phyloP scores from a whole-genome alignment of 257 asterid genomes.

The Primulina tabacum region DNA sequence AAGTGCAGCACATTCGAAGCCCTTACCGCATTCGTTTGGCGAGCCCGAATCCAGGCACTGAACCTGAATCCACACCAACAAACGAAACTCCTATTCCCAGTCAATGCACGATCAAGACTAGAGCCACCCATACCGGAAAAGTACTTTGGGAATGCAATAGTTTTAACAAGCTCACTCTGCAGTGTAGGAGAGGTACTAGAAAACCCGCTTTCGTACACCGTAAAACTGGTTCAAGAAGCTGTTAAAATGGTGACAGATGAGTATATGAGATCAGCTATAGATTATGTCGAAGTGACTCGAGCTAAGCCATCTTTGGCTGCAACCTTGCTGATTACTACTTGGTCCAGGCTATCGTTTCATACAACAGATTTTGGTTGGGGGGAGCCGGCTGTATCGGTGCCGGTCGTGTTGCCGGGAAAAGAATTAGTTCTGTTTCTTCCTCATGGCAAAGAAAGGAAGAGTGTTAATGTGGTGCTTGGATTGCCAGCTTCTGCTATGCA shows the following conservation, averaged over 20 bases:
- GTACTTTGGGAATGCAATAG: slow-evolving; percentile 83
- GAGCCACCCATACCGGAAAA: slow-evolving; percentile 66
- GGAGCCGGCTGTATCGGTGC: slow-evolving; percentile 64
- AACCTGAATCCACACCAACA: slow-evolving; percentile 58
- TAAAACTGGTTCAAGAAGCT: slow-evolving; percentile 61
- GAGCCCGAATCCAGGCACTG: slow-evolving; percentile 61
- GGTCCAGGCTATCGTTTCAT: slow-evolving; percentile 81
- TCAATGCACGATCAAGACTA: slow-evolving; percentile 70
- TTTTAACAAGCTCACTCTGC: slow-evolving; percentile 61
- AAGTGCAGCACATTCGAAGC: slow-evolving; percentile 85
- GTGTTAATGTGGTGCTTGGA: slow-evolving; percentile 76
- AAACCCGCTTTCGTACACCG: slow-evolving; percentile 53
- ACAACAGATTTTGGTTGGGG: slow-evolving; percentile 94
- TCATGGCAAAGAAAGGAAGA: slow-evolving; percentile 69
- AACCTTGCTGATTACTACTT: slow-evolving; percentile 71
- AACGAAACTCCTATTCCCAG: slow-evolving; percentile 81
- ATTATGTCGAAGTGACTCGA: slow-evolving; percentile 73
- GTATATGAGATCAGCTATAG: slow-evolving; percentile 77
- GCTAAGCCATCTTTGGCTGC: slow-evolving; percentile 73
- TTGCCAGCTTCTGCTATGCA: slow-evolving; percentile 87
- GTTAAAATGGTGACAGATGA: slow-evolving; percentile 61
- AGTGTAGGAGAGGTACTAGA: slow-evolving; percentile 52
- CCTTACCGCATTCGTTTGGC: slow-evolving; percentile 79
- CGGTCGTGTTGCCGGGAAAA: slow-evolving; percentile 73
- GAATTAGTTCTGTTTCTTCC: slow-evolving; percentile 76